Base-by-base conservation (phyloP, 179 eudicot species). In the Beta macrorhiza region DNA sequence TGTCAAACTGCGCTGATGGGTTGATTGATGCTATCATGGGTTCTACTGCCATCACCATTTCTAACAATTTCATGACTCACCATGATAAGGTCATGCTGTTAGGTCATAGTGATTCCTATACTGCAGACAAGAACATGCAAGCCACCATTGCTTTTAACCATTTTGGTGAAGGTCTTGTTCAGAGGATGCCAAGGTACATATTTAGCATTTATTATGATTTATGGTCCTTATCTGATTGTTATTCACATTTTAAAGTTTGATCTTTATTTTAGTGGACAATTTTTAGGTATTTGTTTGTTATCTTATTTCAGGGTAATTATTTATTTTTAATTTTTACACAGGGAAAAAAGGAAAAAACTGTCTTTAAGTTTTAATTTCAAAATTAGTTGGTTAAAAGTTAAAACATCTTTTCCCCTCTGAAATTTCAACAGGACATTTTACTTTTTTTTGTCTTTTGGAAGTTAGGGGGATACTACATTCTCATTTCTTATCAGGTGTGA, bases 81-180 rank as follows among this genome's bases (percentile, higher is more conserved):
- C 94, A 91, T 87, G 89, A 91, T 53, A 87, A 91, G 71, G 94
- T 90, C 20, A 91, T 91, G 94, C 85, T 91, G 75, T 86, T 91
- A 78, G 94, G 94, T 0, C 94, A 91, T 51, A 91, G 92, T 81
- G 97, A 92, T 75, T 81, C 91, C 13, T 91, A 90, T 70, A 74
- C 80, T 16, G 86, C 82, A 13, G 97, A 92, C 84, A 91, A 89
- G 85, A 89, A 88, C 73, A 92, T 92, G 97, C 97, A 92, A 68
- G 89, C 89, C 69, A 92, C 97, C n/a, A 90, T 92, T 83, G 97
- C 97, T 73, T 92, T 91, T 75, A 92, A 92, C 82, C 96, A 92
- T 78, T 92, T 92, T 82, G 96, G 96, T 70, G 96, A 92, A 86
- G 96, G 93, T 58, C 93, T 92, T 81, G 91, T 92, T 64, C 97